Evolutionary conservation across 140 eudicot species (phyloP).

Genomic region (Flaveria floridana): DNA sequence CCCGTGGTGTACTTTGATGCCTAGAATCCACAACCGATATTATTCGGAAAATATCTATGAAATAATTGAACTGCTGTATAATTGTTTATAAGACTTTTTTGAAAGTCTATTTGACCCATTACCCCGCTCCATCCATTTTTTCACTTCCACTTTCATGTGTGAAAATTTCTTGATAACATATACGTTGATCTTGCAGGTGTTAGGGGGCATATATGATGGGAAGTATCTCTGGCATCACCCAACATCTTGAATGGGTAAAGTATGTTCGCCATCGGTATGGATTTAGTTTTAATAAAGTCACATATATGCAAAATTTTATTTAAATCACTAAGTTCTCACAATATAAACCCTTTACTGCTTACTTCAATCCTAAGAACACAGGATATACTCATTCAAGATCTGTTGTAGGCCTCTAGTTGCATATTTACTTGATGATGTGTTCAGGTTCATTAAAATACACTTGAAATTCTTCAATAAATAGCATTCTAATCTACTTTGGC

Average conservation of each 20-base stretch:
- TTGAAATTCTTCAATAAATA: slow-evolving; percentile 86
- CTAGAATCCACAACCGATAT: too few species aligned
- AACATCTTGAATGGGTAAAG: slow-evolving; percentile 95
- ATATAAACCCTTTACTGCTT: too few species aligned
- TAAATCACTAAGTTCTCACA: background rate
- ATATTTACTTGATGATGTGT: slow-evolving; percentile 19
- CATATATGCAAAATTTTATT: background rate
- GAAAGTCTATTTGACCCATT: too few species aligned
- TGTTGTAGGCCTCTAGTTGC: slow-evolving; percentile 6
- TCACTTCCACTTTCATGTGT: background rate
- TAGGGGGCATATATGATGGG: slow-evolving; percentile 86
- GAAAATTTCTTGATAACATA: background rate
- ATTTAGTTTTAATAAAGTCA: background rate
- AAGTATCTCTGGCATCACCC: slow-evolving; percentile 83
- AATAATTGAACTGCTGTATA: too few species aligned
- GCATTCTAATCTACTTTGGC: slow-evolving; percentile 56
- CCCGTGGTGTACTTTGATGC: too few species aligned
- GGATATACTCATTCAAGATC: too few species aligned
- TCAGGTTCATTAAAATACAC: slow-evolving; percentile 92
- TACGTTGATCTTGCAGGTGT: slow-evolving; percentile 51
- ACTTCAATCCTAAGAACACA: too few species aligned
- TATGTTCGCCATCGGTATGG: background rate
- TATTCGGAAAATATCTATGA: too few species aligned
- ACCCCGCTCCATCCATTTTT: background rate
- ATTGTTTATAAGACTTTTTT: background rate